A percentile compares a stretch with the other conserved stretches of the same genome.
phyloP scores from a whole-genome alignment of 1,139 yeast genomes.

The Kazachstania sp. region DNA sequence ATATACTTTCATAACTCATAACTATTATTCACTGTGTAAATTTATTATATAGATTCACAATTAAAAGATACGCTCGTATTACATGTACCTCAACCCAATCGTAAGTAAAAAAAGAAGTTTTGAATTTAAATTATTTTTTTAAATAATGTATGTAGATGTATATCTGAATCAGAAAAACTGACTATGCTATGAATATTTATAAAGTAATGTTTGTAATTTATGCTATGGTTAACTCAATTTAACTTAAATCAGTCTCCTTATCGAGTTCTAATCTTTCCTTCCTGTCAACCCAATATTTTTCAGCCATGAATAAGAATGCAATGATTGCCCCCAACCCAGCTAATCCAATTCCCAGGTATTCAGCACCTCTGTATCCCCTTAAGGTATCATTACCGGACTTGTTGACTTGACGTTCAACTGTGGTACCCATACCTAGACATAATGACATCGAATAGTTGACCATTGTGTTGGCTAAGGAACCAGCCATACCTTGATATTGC shows the following conservation, averaged over 20 bases:
- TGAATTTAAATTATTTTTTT: too few relatives aligned
- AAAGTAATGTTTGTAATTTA: background rate
- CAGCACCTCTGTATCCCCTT: slow-evolving; percentile 38
- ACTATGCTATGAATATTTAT: background rate
- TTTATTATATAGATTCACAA: too few relatives aligned
- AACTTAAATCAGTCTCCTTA: background rate
- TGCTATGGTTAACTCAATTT: background rate
- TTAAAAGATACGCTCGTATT: too few relatives aligned
- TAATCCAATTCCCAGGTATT: slow-evolving; percentile 33
- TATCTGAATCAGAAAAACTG: background rate
- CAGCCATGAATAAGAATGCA: slow-evolving; percentile 10
- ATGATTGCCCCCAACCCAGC: slow-evolving; percentile 16
- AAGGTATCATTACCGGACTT: slow-evolving; percentile 26
- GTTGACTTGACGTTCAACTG: slow-evolving; percentile 38
- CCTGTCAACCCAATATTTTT: slow-evolving; percentile 9
- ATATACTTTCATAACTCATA: too few relatives aligned
- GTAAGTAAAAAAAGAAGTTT: too few relatives aligned
- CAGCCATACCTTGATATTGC: slow-evolving; percentile 53
- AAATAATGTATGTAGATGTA: background rate
- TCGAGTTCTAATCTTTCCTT: slow-evolving; percentile 2
- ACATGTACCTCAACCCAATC: too few relatives aligned
- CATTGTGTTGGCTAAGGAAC: slow-evolving; percentile 47
- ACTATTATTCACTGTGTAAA: too few relatives aligned
- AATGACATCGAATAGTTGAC: slow-evolving; percentile 48
- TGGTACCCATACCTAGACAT: slow-evolving; percentile 44